Conservation (phyloP, 768 basidiomycete species). For the Neoboletus subvelutipes region DNA sequence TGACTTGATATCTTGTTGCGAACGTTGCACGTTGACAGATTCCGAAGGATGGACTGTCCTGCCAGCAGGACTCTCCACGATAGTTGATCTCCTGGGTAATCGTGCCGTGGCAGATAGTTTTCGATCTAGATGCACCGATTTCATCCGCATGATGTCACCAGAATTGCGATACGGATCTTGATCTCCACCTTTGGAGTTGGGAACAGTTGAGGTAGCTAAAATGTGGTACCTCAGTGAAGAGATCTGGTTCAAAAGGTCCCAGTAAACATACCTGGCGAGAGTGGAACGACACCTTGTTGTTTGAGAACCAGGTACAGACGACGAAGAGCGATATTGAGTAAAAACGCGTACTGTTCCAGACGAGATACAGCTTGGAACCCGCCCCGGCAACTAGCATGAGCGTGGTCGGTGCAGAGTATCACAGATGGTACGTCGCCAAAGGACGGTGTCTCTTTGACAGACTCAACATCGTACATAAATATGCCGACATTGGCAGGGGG, state of each 20-base stretch:
- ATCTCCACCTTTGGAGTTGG: conserved; percentile 39
- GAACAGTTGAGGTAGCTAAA: conserved; percentile 31
- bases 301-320: conserved; percentile 84
- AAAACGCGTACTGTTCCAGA: conserved; percentile 95
- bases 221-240: conserved; percentile 10
- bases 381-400: conserved; percentile 56
- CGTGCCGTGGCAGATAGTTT: conserved; percentile 93
- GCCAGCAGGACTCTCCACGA: conserved; percentile 93
- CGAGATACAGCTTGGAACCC: conserved; percentile 93
- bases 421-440: conserved; percentile 73
- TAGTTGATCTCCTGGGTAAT: conserved; percentile 89
- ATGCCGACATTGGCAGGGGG: conserved; percentile 77
- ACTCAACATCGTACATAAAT: conserved; percentile 77
- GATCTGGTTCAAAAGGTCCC: conserved; percentile 1
- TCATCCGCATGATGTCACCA: conserved; percentile 90
- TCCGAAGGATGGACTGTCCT: conserved; percentile 78
- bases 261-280: conserved; percentile 60
- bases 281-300: conserved; percentile 87
- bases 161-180: conserved; percentile 85
- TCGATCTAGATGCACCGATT: conserved; percentile 90
- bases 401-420: conserved; percentile 79
- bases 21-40: conserved; percentile 46
- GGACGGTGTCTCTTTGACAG: conserved; percentile 62
- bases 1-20: conserved; percentile 39
- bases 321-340: conserved; percentile 92